Base-by-base conservation (phyloP, 2,329 filamentous ascomycete genomes). In the Periglandula ipomoeae region DNA sequence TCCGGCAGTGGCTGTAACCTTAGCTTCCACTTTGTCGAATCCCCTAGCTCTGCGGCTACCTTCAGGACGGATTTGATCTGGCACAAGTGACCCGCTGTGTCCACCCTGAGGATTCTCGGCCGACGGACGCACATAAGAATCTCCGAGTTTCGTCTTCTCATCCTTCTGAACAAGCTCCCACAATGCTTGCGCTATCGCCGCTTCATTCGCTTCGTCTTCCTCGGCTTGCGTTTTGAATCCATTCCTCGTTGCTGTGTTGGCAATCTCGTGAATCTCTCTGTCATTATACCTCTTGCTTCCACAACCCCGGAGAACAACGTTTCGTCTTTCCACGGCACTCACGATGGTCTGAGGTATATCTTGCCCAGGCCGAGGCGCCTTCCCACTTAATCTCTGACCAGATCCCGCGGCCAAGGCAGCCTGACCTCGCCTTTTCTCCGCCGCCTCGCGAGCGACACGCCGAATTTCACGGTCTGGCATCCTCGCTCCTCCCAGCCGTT, bases 121-220 rank as follows among this genome's bases (percentile, higher is more conserved):
- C 48, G 72, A 79, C 0, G 70, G 66, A 50, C 63, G 59, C 47
- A 77, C 70, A 58, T 81, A 75, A 15, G 68, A 72, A 47, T 69
- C 65, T n/a, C 80, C 78, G 53, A 81, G 76, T 56, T 73, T 75
- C 35, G 59, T 59, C 52, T 64, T 67, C 53, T 85, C 78, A 53
- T 95, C 56, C 61, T 95, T 82, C 60, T 94, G 85, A 23, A 93
- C 84, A 17, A 95, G 72, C 59, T 96, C 90, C 70, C 87, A 89
- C 27, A 94, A 72, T 0, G 89, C 89, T 59, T 90, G 82, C 47
- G 89, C 82, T 52, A 95, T 95, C 5, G 90, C 90, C 22, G 79
- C 75, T 49, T 95, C 88, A 58, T 95, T 94, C 3, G 89, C 90
- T 56, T 89, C 84, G 48, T 95, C 89, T 62, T 94, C 87, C 55